Percentiles rank a stretch among this genome's conserved stretches.
Conservation (phyloP, 768 basidiomycete species). For the Bullera alba region DNA sequence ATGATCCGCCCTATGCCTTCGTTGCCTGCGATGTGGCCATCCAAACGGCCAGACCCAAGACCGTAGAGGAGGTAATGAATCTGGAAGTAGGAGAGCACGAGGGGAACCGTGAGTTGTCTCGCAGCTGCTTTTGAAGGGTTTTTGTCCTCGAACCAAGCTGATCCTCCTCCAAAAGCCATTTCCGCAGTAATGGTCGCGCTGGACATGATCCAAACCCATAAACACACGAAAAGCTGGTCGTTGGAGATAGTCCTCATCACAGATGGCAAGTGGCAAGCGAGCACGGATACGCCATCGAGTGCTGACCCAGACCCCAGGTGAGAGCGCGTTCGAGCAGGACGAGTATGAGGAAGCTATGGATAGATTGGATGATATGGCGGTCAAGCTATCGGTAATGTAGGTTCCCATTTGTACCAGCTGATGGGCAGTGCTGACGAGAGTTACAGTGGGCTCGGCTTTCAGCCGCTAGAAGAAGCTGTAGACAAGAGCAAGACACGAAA, state of each 20-base stretch:
- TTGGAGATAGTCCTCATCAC: slow-evolving; percentile 77
- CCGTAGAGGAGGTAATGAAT: slow-evolving; percentile 39
- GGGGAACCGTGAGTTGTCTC: slow-evolving; percentile 40
- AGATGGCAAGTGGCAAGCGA: slow-evolving; percentile 70
- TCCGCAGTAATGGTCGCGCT: slow-evolving; percentile 81
- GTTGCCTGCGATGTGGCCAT: slow-evolving; percentile 39
- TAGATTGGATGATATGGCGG: slow-evolving; percentile 58
- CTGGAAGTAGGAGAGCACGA: slow-evolving; percentile 34
- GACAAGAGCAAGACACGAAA: slow-evolving; percentile 32
- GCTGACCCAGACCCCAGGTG: slow-evolving; percentile 21
- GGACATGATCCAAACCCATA: slow-evolving; percentile 65
- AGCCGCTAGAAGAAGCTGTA: slow-evolving; percentile 22
- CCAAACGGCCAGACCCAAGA: slow-evolving; percentile 41
- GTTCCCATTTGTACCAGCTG: slow-evolving; percentile 24
- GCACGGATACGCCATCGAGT: not conserved
- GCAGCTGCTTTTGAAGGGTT: not conserved
- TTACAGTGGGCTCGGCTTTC: slow-evolving; percentile 31
- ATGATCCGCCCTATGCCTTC: slow-evolving; percentile 31
- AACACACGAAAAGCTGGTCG: slow-evolving; percentile 73
- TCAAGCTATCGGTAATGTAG: slow-evolving; percentile 67
- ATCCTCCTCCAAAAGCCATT: slow-evolving; percentile 52
- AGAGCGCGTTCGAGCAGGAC: slow-evolving; percentile 36
- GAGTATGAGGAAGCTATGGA: slow-evolving; percentile 48
- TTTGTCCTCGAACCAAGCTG: not conserved
- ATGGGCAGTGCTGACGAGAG: no score